A percentile compares a stretch with the other conserved stretches of the same genome.
phyloP scores from a whole-genome alignment of 257 asterid species.

The Przewalskia tangutica region DNA sequence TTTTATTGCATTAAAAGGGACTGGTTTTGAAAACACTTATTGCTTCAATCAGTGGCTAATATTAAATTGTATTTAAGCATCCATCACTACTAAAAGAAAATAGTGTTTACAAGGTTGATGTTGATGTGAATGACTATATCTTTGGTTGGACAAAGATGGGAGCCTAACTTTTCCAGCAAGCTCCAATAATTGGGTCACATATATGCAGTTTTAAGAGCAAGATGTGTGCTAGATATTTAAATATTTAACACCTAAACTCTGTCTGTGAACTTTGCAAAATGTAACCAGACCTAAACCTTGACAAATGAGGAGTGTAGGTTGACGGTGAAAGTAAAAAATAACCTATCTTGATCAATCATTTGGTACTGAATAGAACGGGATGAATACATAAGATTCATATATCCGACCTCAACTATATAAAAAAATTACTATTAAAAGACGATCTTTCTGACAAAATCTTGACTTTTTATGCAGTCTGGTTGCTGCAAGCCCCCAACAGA shows the following conservation, averaged over 20 bases:
- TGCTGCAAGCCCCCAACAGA: conserved; percentile 90
- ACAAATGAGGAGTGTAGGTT: background rate
- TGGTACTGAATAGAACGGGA: background rate
- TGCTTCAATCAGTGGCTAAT: background rate
- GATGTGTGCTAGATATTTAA: background rate
- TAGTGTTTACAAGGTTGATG: background rate
- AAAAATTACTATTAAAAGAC: background rate
- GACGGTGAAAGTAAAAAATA: background rate
- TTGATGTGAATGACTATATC: background rate
- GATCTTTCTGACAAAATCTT: background rate
- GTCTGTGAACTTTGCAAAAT: background rate
- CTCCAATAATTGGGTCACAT: background rate
- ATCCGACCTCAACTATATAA: background rate
- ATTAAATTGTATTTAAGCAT: background rate
- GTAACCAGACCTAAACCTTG: background rate
- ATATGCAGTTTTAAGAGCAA: background rate
- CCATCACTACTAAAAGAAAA: background rate
- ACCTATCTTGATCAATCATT: background rate
- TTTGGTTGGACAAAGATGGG: background rate
- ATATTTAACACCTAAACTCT: background rate
- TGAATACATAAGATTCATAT: background rate
- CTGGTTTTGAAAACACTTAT: background rate
- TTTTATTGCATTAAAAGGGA: background rate
- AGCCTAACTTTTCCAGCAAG: background rate
- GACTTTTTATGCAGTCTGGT: conserved; percentile 49